Base-by-base conservation (phyloP, 1,284 basidiomycete species). In the Cutaneotrichosporon spelunceum region DNA sequence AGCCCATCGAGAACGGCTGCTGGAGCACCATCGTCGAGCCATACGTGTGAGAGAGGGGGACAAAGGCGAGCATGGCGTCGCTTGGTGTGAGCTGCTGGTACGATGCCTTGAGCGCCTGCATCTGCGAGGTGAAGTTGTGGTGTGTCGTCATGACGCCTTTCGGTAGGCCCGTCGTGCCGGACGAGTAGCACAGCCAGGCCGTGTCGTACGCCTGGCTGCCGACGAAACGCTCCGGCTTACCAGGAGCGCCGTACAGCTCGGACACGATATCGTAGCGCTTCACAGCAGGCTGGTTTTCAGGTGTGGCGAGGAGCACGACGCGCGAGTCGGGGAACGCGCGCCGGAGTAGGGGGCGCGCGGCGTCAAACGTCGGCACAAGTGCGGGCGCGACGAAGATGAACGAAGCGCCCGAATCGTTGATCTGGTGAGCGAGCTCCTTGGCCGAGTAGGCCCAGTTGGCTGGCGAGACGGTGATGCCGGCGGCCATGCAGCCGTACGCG, bases 1-100 rank as follows among this genome's bases (percentile, higher is more conserved):
- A 76, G 2, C 88, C 88, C 11, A 79, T 71, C 3, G 81, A 78
- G 56, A 90, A 75, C 0, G 88, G 85, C 62, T 86, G 84, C 53
- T 86, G 82, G 0, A 92, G 66, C 6, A 87, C 77, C 26, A 64
- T 59, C 13, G 56, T 57, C 6, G 53, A 21, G 14, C 62, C 65
- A 10, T 72, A 66, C 5, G 52, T 60, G 58, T 66, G 65, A 14
- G 57, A 60, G 13, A 64, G 52, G 16, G 65, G 65, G 11, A 66
- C 42, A 39, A 66, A 61, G 10, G 57, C 60, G 4, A 66, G 61
- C 45, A 66, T 52, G 26, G 53, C 48, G 54, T 66, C 62, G 7
- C 26, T 21, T 14, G 58, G 60, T 23, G 55, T 45, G 27, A 66
- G 60, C 19, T 44, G 56, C 56, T 66, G 49, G 53, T 55, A 53